A percentile compares a stretch with the other conserved stretches of the same genome.
Evolutionary conservation across 208 protist species (phyloP).

Genomic region (Wallacemonas sp.): DNA sequence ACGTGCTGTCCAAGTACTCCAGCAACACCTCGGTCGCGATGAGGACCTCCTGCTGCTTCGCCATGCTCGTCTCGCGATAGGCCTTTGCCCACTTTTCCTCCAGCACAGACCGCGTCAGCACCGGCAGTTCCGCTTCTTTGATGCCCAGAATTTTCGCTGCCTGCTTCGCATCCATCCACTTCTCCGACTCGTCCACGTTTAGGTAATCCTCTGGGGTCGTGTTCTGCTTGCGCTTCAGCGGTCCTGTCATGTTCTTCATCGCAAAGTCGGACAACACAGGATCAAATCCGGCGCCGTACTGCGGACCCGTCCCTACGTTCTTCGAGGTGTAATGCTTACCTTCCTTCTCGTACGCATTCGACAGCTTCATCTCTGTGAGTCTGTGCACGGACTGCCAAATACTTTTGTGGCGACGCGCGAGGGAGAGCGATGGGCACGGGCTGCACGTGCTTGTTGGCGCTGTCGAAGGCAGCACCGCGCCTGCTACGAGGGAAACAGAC

Average conservation of each 20-base stretch:
- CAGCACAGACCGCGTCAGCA: slow-evolving; percentile 37
- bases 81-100: slow-evolving; percentile 62
- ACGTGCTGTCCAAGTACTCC: slow-evolving; percentile 83
- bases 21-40: slow-evolving; percentile 83
- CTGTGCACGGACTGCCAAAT: slow-evolving; percentile 34
- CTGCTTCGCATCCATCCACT: slow-evolving; percentile 82
- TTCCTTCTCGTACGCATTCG: slow-evolving; percentile 26
- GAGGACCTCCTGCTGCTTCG: slow-evolving; percentile 70
- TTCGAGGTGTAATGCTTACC: slow-evolving; percentile 42
- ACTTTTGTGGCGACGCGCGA: slow-evolving; percentile 28
- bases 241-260: slow-evolving; percentile 39
- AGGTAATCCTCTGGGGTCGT: slow-evolving; percentile 67
- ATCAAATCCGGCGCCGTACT: slow-evolving; percentile 36
- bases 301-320: slow-evolving; percentile 28
- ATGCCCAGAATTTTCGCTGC: slow-evolving; percentile 82
- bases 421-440: background rate
- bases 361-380: slow-evolving; percentile 42
- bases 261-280: slow-evolving; percentile 28
- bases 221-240: slow-evolving; percentile 59
- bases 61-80: slow-evolving; percentile 58
- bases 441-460: background rate
- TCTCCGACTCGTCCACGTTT: slow-evolving; percentile 65
- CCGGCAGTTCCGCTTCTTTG: slow-evolving; percentile 71
- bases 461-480: slow-evolving; percentile 1
- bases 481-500: background rate